phyloP scores from a whole-genome alignment of 805 yeast genomes.

The Cyberlindnera mycetangii region DNA sequence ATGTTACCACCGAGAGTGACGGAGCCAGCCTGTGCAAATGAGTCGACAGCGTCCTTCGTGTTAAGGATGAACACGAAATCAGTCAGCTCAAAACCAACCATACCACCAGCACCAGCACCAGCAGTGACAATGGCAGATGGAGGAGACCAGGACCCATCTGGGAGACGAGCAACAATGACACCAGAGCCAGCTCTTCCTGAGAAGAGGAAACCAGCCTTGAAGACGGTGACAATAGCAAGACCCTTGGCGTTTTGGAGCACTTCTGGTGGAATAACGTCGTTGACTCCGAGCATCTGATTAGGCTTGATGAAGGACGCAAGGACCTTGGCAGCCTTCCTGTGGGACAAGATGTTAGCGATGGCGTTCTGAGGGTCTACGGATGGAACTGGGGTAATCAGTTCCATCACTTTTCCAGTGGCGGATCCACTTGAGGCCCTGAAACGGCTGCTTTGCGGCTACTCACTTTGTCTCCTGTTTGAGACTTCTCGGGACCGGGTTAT shows the following conservation, averaged over 20 bases:
- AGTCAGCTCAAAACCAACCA: conserved; percentile 92
- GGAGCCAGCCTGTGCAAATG: conserved; percentile 92
- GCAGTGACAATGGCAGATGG: conserved; percentile 95
- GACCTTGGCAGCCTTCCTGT: conserved; percentile 88
- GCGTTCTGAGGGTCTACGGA: not conserved
- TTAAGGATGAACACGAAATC: conserved; percentile 94
- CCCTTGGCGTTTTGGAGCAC: conserved; percentile 90
- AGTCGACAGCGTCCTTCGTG: conserved; percentile 81
- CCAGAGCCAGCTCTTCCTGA: conserved; percentile 99
- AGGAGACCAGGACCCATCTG: conserved; percentile 97
- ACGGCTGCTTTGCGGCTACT: conserved; percentile 31
- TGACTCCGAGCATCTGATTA: conserved; percentile 88
- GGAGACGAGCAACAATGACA: conserved; percentile 86
- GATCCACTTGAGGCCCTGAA: not conserved
- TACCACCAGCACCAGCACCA: conserved; percentile 99
- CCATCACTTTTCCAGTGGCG: not conserved
- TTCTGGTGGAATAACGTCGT: conserved; percentile 84
- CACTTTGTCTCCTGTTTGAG: conserved; percentile 82
- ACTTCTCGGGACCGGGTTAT: conserved; percentile 93
- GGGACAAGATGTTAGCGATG: conserved; percentile 20
- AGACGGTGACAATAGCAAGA: conserved; percentile 85
- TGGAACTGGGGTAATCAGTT: not conserved
- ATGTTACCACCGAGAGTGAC: conserved; percentile 93
- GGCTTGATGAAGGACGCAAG: conserved; percentile 90
- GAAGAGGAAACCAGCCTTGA: conserved; percentile 93